phyloP scores from a whole-genome alignment of 1,139 yeast species.

The Pichia sp. region DNA sequence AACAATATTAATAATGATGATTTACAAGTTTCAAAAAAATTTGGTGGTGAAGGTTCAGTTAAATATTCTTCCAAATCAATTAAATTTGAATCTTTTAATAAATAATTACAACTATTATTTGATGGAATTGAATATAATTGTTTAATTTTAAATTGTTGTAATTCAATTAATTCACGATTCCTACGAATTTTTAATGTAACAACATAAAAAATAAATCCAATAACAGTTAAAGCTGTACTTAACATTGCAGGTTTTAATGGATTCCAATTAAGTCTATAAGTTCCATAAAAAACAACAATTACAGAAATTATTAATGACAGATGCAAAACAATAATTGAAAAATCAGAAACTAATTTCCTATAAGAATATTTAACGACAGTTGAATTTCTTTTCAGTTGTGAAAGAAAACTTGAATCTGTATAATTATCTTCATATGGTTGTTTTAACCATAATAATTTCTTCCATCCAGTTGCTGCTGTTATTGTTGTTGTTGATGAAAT shows the following conservation, averaged over 20 bases:
- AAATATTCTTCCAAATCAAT: conserved; percentile 22
- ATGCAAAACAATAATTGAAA: conserved; percentile 62
- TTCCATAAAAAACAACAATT: conserved; percentile 55
- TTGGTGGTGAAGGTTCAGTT: conserved; percentile 28
- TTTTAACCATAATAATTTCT: conserved; percentile 76
- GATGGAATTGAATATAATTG: conserved; percentile 17
- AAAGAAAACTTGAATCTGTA: conserved; percentile 72
- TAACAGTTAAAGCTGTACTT: conserved; percentile 28
- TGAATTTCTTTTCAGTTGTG: conserved; percentile 71
- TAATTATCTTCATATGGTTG: conserved; percentile 92
- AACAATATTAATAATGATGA: conserved; percentile 65
- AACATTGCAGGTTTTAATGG: conserved; percentile 35
- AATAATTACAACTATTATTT: neutral
- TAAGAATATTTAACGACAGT: conserved; percentile 67
- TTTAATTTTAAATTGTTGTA: conserved; percentile 25
- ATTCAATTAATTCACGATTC: conserved; percentile 25
- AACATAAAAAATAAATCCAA: conserved; percentile 31
- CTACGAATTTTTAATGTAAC: conserved; percentile 25
- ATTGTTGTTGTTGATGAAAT: neutral
- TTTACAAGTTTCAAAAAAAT: conserved; percentile 38
- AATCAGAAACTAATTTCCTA: conserved; percentile 58
- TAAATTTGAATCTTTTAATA: neutral
- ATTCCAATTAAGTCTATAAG: conserved; percentile 43
- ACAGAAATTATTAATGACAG: conserved; percentile 56
- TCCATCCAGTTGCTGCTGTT: conserved; percentile 42